phyloP scores from a whole-genome alignment of 495 filamentous ascomycete genomes.

The Poronia punctata region DNA sequence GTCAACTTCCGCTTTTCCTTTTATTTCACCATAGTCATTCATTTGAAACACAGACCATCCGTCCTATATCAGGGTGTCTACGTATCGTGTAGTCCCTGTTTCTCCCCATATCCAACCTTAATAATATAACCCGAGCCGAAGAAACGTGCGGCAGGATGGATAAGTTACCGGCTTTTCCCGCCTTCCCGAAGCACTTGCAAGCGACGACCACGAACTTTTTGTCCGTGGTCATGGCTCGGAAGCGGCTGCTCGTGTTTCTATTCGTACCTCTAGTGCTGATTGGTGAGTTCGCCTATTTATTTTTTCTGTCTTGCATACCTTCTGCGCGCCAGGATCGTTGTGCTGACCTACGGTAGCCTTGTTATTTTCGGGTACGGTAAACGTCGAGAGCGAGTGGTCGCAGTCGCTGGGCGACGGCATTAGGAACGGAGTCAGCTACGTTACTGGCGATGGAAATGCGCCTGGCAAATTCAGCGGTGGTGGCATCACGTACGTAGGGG shows the following conservation, averaged over 20 bases:
- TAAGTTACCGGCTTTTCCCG: conserved; percentile 15
- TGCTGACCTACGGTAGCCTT: conserved; percentile 10
- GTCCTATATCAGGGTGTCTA: not conserved
- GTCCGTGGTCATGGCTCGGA: conserved; percentile 25
- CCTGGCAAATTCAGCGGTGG: conserved; percentile 1
- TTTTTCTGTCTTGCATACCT: too few relatives aligned
- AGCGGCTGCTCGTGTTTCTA: conserved; percentile 23
- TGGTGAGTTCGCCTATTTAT: too few relatives aligned
- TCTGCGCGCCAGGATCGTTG: not conserved
- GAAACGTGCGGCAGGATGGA: conserved; percentile 12
- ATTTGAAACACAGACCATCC: conserved; percentile 4
- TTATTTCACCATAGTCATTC: conserved; percentile 9
- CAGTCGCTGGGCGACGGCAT: conserved; percentile 24
- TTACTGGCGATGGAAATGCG: conserved; percentile 24
- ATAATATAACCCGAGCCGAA: not conserved
- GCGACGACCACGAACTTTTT: conserved; percentile 12
- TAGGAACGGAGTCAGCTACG: conserved; percentile 24
- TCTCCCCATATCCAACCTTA: conserved; percentile 1
- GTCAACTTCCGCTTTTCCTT: not conserved
- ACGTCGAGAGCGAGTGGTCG: conserved; percentile 25
- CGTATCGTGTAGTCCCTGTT: conserved; percentile 2
- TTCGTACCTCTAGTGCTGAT: conserved; percentile 24
- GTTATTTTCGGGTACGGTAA: conserved; percentile 22
- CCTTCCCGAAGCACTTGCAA: conserved; percentile 9
- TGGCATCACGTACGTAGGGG: conserved; percentile 7